Base-by-base conservation (phyloP, 2,329 filamentous ascomycete species). In the Monosporascus sp. region DNA sequence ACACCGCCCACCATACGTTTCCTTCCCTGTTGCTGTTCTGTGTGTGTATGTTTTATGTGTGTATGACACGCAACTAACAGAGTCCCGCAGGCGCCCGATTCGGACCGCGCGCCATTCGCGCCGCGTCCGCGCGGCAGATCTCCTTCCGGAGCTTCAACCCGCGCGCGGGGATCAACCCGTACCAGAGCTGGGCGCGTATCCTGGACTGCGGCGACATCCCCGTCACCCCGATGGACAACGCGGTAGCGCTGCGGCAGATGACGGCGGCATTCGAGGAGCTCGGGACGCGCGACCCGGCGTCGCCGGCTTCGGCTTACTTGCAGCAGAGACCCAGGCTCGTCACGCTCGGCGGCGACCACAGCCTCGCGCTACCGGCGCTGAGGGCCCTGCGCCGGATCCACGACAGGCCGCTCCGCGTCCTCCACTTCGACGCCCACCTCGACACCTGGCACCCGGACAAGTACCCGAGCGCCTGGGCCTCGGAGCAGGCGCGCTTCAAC, bases 201-300 rank as follows among this genome's bases (percentile, higher is more conserved):
- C 76, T 93, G 49, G 92, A 97, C 75, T 97, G 92, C 69, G 92
- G 92, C 47, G 92, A 96, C 67, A 90, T 96, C 52, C 90, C 92
- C 27, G 78, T 95, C 60, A 89, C 87, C 0, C 91, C 91, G 0
- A 87, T 95, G 62, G 90, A 96, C 74, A 96, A 96, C 68, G 83
- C 77, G 1, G 76, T 96, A 17, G 92, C 92, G 0, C 75, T 92
- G 51, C 76, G 79, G 45, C 92, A 96, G 72, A 96, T 96, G 90
- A 89, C 82, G 35, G 83, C 87, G 65, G 90, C 89, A 0, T 91
- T 89, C 68, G 74, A 78, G 7, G 87, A 92, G 70, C 83, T 96
- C 3, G 77, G 76, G 31, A 65, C 60, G 38, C 68, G 74, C 3
- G 22, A 52, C 5, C 70, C 77, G 54, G 67, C 59, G 45, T 73